Evolutionary conservation across 305 asterid genomes (phyloP).

Genomic region (Ilex paraguariensis): DNA sequence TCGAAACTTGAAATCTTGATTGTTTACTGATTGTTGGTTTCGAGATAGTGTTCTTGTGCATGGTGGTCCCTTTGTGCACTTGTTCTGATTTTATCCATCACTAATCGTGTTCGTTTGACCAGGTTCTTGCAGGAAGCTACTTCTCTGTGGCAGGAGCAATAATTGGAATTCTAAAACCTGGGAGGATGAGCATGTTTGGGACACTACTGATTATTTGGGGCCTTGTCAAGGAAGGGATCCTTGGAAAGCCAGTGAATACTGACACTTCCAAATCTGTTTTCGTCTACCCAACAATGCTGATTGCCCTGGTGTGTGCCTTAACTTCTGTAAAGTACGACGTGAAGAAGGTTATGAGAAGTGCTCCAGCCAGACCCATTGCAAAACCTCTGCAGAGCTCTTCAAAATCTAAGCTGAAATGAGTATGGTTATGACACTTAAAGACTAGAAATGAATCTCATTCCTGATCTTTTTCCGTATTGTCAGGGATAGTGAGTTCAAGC

Average conservation of each 20-base stretch:
- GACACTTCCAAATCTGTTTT: conserved; percentile 65
- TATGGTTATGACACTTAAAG: not conserved
- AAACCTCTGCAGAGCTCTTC: conserved; percentile 69
- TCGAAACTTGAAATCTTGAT: no score
- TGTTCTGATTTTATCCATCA: not conserved
- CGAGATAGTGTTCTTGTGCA: not conserved
- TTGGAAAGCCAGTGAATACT: conserved; percentile 56
- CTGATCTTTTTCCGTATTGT: not conserved
- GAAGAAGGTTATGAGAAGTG: conserved; percentile 42
- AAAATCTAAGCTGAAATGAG: conserved; percentile 68
- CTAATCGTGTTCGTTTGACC: conserved; percentile 8
- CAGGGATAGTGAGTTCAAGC: not conserved
- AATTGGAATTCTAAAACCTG: conserved; percentile 70
- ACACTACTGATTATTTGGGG: conserved; percentile 89
- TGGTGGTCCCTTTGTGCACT: not conserved
- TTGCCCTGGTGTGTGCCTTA: conserved; percentile 71
- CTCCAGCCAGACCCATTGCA: conserved; percentile 51
- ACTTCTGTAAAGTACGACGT: conserved; percentile 73
- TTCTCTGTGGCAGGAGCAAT: conserved; percentile 90
- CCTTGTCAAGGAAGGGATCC: conserved; percentile 89
- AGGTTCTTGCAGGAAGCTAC: conserved; percentile 99
- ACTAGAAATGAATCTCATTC: not conserved
- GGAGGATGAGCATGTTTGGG: conserved; percentile 98
- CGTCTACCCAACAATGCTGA: conserved; percentile 88
- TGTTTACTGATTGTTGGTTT: no score